Percentiles rank a stretch among this genome's conserved stretches.
Evolutionary conservation across 2,329 filamentous ascomycete species (phyloP).

Genomic region (Meredithiella fracta): DNA sequence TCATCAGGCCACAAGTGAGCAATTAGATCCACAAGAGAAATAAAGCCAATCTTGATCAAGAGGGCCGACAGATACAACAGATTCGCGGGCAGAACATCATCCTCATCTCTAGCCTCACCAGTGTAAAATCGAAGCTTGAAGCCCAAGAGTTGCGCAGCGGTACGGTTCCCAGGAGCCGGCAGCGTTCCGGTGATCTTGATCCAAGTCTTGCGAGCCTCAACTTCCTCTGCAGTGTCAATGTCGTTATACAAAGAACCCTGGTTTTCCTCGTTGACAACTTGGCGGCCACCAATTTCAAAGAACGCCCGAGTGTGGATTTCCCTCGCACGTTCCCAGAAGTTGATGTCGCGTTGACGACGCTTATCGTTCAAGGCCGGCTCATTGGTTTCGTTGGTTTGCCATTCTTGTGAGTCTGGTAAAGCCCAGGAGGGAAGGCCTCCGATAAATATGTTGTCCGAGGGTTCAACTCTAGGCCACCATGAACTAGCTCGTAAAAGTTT

Average conservation of each 20-base stretch:
- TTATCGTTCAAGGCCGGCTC: constrained; percentile 38
- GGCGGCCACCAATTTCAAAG: constrained; percentile 69
- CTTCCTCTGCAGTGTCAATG: constrained; percentile 32
- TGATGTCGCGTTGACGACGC: constrained; percentile 48
- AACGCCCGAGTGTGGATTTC: constrained; percentile 66
- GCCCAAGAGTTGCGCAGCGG: constrained; percentile 84
- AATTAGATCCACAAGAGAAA: constrained; percentile 80
- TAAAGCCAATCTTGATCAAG: constrained; percentile 92
- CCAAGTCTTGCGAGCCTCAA: constrained; percentile 51
- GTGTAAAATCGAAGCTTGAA: constrained; percentile 97
- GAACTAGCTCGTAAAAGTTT: constrained; percentile 82
- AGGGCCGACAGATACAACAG: constrained; percentile 81
- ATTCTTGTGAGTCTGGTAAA: constrained; percentile 49
- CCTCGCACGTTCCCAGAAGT: constrained; percentile 70
- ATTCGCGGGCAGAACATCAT: constrained; percentile 75
- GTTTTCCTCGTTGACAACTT: constrained; percentile 28
- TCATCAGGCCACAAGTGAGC: constrained; percentile 80
- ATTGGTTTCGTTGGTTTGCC: constrained; percentile 51
- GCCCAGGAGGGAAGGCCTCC: constrained; percentile 75
- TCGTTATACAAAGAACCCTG: constrained; percentile 29
- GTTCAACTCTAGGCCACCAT: constrained; percentile 72
- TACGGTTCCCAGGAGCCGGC: constrained; percentile 71
- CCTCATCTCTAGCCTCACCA: constrained; percentile 55
- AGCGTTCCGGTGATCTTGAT: constrained; percentile 65
- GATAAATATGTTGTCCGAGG: constrained; percentile 25